phyloP scores from a whole-genome alignment of 2,329 filamentous ascomycete genomes.

The Chaetomium sp. region DNA sequence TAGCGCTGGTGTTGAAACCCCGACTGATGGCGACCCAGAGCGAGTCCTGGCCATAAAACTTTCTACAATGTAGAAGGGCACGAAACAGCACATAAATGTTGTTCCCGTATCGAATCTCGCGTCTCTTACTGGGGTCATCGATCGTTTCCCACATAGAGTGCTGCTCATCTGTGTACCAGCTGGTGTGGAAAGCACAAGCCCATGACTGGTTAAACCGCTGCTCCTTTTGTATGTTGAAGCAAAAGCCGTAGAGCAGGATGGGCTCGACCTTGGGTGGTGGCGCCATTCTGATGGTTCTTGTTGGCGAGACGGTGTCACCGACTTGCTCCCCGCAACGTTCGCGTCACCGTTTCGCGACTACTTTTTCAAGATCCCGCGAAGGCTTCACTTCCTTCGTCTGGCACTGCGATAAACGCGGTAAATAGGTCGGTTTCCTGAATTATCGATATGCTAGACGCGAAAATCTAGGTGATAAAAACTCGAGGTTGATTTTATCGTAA shows the following conservation, averaged over 20 bases:
- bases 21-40: conserved; percentile 30
- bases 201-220: conserved; percentile 28
- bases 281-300: conserved; percentile 4
- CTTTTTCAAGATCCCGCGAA: neutral
- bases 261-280: conserved; percentile 20
- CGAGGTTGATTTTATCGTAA: neutral
- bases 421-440: neutral
- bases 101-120: conserved; percentile 34
- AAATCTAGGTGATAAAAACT: neutral
- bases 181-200: conserved; percentile 30
- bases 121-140: conserved; percentile 22
- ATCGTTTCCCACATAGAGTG: conserved; percentile 19
- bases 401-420: neutral
- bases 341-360: neutral
- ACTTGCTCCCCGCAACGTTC: neutral
- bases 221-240: conserved; percentile 21
- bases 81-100: conserved; percentile 33
- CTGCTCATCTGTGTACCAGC: conserved; percentile 28
- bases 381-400: neutral
- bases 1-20: conserved; percentile 27
- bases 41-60: conserved; percentile 18
- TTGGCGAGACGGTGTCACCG: neutral
- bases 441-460: neutral
- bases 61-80: conserved; percentile 22
- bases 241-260: conserved; percentile 31